Conservation (phyloP, 345 rosid species). For the Chamaenerion angustifolium region DNA sequence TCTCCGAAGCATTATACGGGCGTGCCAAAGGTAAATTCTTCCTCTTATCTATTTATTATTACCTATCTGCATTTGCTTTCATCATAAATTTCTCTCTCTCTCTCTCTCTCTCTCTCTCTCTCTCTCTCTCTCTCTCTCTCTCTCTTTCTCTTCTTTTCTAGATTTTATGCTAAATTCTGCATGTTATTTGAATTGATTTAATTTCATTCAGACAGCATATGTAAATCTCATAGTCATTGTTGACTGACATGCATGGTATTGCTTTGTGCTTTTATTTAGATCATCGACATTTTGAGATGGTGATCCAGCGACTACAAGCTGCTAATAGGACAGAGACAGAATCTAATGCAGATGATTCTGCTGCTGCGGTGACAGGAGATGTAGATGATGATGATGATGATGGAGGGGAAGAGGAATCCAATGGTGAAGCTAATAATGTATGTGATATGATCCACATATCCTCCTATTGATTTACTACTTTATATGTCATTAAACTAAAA, state of each 20-base stretch:
- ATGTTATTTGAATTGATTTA: too few species aligned
- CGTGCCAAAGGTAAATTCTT: constrained; percentile 36
- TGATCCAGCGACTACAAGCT: constrained; percentile 44
- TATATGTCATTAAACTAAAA: too few species aligned
- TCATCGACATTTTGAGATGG: constrained; percentile 38
- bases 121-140: too few species aligned
- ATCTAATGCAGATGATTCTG: constrained; percentile 21
- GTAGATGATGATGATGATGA: neutral
- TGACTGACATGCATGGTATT: neutral
- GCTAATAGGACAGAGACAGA: constrained; percentile 27
- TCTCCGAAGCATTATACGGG: constrained; percentile 41
- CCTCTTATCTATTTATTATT: constrained; percentile 3
- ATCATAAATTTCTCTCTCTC: too few species aligned
- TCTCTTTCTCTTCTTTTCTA: neutral
- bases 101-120: too few species aligned
- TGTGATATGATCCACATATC: constrained; percentile 5
- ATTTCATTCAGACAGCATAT: too few species aligned
- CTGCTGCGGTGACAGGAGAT: constrained; percentile 6
- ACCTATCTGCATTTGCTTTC: neutral
- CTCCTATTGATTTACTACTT: too few species aligned
- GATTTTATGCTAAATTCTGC: neutral
- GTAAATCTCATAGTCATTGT: too few species aligned
- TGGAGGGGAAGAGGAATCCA: constrained; percentile 22
- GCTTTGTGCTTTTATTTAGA: constrained; percentile 19
- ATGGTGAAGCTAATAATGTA: constrained; percentile 17